Evolutionary conservation across 176 grass and related monocot species (phyloP).

Genomic region (Carex pumila): DNA sequence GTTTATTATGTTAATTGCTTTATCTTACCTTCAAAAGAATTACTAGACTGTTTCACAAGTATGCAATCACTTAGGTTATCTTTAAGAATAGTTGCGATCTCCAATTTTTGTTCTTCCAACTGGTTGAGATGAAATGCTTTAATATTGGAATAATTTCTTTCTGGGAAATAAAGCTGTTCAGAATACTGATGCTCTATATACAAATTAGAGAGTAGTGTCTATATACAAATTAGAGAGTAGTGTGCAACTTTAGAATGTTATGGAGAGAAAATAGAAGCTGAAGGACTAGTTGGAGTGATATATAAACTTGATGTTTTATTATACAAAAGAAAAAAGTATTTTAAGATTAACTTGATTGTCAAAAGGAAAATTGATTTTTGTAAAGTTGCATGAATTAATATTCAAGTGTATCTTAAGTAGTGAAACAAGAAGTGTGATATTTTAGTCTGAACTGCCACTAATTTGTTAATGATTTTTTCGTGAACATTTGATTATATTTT

Average conservation of each 20-base stretch:
- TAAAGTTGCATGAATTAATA: neutral
- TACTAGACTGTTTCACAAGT: neutral
- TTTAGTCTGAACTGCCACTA: neutral
- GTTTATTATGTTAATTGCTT: neutral
- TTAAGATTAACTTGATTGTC: neutral
- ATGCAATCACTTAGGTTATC: neutral
- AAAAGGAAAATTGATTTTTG: neutral
- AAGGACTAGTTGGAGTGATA: neutral
- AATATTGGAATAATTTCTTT: neutral
- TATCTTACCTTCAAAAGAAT: neutral
- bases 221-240: neutral
- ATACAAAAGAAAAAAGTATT: neutral
- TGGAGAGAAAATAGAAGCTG: neutral
- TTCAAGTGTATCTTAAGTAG: neutral
- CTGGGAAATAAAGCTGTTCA: neutral
- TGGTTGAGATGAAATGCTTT: neutral
- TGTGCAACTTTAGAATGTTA: neutral
- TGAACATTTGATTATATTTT: neutral
- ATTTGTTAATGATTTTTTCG: neutral
- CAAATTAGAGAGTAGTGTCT: neutral
- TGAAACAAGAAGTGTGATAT: neutral
- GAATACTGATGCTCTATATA: neutral
- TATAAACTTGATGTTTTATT: neutral
- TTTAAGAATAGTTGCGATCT: neutral
- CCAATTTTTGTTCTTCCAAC: neutral